Base-by-base conservation (phyloP, 2,329 filamentous ascomycete species). In the Gaeumannomyces sp. region DNA sequence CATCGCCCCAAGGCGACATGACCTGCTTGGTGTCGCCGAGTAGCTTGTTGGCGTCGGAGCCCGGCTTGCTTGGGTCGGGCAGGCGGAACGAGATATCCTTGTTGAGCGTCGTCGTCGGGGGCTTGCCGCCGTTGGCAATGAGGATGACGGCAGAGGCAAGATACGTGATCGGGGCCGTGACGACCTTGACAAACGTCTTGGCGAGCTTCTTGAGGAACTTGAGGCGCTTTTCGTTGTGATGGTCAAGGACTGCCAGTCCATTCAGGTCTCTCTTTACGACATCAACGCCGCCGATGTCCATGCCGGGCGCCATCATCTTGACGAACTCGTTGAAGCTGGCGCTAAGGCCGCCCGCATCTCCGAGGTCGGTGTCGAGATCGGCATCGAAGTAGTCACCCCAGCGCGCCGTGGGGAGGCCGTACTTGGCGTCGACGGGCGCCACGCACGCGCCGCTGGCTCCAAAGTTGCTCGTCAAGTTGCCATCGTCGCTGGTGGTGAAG, bases 1-100 rank as follows among this genome's bases (percentile, higher is more conserved):
- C 66, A 11, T 72, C 66, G 45, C 72, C 72, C 71, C 72, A 75
- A 0, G 73, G 72, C 3, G 73, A 74, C 2, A 56, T 28, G 22
- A 70, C 67, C 63, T 70, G 62, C 64, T 70, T 66, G 33, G 61
- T 22, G 45, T 71, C 71, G 35, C 67, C 57, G 31, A 72, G 62
- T 38, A 61, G 64, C 27, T 66, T 68, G 14, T 45, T 45, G 45
- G 67, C 65, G 6, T 63, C 45, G 38, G 62, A 59, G 27, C 63
- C 53, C 56, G 58, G 38, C 25, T 60, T 63, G 22, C 61, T 45
- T 1, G n/a, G 29, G 64, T 29, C 60, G 60, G 29, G 64, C 29
- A 59, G 33, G 45, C n/a, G 29, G 53, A 38, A 65, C 50, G 59
- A 58, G 35, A 31, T 35, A 33, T 64, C 63, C 28, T 64, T 60